Evolutionary conservation across 1,284 basidiomycete species (phyloP).

Genomic region (Coriolopsis trogii): DNA sequence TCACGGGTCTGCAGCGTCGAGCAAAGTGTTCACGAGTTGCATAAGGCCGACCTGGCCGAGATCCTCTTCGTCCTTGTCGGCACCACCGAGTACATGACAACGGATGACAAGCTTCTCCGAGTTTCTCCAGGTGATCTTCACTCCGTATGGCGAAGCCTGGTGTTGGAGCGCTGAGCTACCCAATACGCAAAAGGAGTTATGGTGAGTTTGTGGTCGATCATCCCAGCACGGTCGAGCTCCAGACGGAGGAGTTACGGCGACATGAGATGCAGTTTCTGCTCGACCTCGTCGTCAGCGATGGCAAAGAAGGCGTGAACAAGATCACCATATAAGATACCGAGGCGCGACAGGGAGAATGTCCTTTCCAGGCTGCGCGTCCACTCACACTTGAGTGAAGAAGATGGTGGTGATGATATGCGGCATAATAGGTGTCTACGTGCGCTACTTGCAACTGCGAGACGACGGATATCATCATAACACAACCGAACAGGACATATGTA

Average conservation of each 20-base stretch:
- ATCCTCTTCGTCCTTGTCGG: conserved; percentile 90
- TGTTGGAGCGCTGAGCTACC: conserved; percentile 94
- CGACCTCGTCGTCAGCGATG: conserved; percentile 97
- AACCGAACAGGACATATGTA: no score
- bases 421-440: no score
- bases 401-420: no score
- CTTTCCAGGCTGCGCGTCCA: no score
- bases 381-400: no score
- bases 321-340: no score
- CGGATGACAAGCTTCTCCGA: conserved; percentile 97
- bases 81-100: conserved; percentile 89
- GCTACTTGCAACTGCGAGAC: no score
- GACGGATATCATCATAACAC: no score
- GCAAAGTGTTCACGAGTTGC: conserved; percentile 94
- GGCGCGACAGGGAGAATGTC: no score
- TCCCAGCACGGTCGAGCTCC: conserved; percentile 95
- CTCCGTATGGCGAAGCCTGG: conserved; percentile 98
- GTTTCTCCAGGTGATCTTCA: conserved; percentile 99
- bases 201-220: conserved; percentile 95
- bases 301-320: conserved; percentile 99
- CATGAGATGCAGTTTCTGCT: conserved; percentile 87
- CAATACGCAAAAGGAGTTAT: conserved; percentile 96
- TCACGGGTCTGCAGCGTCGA: conserved; percentile 97
- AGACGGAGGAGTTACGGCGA: conserved; percentile 98
- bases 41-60: conserved; percentile 82